Evolutionary conservation across 2,329 filamentous ascomycete species (phyloP).

Genomic region (Penicillium sp.): DNA sequence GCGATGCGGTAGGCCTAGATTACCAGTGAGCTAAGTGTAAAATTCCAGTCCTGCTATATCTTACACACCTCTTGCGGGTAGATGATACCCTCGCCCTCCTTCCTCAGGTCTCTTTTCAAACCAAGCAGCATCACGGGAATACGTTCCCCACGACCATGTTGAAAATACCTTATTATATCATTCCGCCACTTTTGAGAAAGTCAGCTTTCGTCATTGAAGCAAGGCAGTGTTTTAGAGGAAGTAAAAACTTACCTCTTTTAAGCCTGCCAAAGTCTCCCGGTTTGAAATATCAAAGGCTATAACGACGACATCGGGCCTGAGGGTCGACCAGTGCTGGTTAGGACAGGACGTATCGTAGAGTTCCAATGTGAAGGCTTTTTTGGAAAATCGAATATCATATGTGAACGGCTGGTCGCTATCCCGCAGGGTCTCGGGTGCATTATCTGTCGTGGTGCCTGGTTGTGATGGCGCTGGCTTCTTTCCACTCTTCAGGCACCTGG

Average conservation of each 20-base stretch:
- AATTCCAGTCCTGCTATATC: conserved; percentile 27
- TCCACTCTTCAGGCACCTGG: conserved; percentile 23
- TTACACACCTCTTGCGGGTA: conserved; percentile 43
- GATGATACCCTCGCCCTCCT: conserved; percentile 45
- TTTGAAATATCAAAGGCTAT: conserved; percentile 60
- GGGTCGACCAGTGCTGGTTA: conserved; percentile 55
- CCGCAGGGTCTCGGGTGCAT: conserved; percentile 46
- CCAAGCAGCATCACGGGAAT: conserved; percentile 61
- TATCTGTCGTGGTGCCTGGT: conserved; percentile 30
- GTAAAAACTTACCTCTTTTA: conserved; percentile 37
- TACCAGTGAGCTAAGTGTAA: conserved; percentile 18
- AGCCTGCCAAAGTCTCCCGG: conserved; percentile 50
- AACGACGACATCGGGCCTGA: conserved; percentile 56
- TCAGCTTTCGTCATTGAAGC: neutral
- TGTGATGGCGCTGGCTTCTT: conserved; percentile 10
- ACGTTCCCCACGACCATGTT: conserved; percentile 42
- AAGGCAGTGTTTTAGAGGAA: neutral
- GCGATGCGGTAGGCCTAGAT: conserved; percentile 56
- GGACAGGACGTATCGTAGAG: conserved; percentile 59
- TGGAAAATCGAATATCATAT: conserved; percentile 59
- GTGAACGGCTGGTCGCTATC: conserved; percentile 59
- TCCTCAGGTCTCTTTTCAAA: conserved; percentile 57
- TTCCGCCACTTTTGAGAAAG: conserved; percentile 40
- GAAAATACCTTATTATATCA: conserved; percentile 51
- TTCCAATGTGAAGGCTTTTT: conserved; percentile 54